Percentiles rank a stretch among this genome's conserved stretches.
These are phyloP conservation scores for Biscogniauxia marginata DNA, from an alignment of 2,329 filamentous ascomycete genomes.

Conservation along the genomic window DNA sequence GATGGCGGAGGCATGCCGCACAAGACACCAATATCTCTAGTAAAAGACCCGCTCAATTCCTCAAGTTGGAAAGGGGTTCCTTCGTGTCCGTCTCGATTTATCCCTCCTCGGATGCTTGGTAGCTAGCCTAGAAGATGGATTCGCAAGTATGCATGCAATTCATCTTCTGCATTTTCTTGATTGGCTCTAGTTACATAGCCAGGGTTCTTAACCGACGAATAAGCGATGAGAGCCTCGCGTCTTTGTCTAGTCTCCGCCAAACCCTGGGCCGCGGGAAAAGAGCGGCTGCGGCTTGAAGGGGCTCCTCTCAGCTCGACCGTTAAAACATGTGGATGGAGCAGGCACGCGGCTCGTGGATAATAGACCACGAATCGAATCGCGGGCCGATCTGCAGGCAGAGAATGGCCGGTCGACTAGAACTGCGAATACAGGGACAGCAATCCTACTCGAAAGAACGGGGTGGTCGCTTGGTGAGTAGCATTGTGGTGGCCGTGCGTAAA, in stretches of 20 bases:
- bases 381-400: not conserved
- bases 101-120: not conserved
- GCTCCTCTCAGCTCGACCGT: not conserved
- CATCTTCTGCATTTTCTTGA: not conserved
- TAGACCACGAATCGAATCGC: not conserved
- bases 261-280: not conserved
- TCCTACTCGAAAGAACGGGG: not conserved
- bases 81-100: not conserved
- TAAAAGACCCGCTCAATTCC: not conserved
- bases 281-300: not conserved
- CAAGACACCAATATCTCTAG: not conserved
- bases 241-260: not conserved
- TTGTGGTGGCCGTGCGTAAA: not conserved
- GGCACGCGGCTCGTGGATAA: not conserved
- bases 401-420: not conserved
- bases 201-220: not conserved
- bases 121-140: not conserved
- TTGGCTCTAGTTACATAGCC: not conserved
- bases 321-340: not conserved
- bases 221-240: not conserved
- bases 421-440: not conserved
- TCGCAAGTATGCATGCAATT: not conserved
- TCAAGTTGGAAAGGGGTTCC: not conserved
- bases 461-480: not conserved
- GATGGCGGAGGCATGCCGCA: not conserved